Conservation (phyloP, 768 basidiomycete species). For the Leccinum variicolor region DNA sequence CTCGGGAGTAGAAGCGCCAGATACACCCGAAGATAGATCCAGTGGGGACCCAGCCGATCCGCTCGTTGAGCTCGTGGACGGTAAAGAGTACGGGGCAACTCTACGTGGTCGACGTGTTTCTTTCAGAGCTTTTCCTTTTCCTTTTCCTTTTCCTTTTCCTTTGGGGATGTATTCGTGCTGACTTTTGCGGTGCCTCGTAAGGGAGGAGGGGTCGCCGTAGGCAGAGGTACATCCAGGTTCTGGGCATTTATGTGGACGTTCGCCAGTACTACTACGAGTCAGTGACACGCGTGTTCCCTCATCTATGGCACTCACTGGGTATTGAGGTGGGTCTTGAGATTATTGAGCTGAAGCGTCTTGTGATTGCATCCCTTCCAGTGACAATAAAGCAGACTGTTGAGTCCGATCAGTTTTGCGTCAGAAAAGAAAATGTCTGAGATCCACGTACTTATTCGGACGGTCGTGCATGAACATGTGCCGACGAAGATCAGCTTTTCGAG, state of each 20-base stretch:
- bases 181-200: constrained; percentile 20
- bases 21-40: background rate
- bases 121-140: background rate
- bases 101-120: background rate
- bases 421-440: background rate
- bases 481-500: constrained; percentile 23
- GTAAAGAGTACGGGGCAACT: constrained; percentile 1
- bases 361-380: constrained; percentile 15
- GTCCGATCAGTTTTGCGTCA: background rate
- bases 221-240: constrained; percentile 7
- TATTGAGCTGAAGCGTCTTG: constrained; percentile 24
- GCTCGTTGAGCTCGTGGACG: background rate
- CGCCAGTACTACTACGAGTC: constrained; percentile 12
- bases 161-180: constrained; percentile 4
- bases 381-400: constrained; percentile 22
- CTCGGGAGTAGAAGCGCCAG: background rate
- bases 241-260: constrained; percentile 15
- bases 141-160: background rate
- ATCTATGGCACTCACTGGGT: constrained; percentile 24
- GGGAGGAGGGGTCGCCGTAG: constrained; percentile 16
- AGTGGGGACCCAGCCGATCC: background rate
- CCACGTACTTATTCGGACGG: constrained; percentile 21
- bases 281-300: no score
- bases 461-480: constrained; percentile 29
- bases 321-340: constrained; percentile 25